Evolutionary conservation across 495 filamentous ascomycete species (phyloP).

Genomic region (Penicillium paradoxum): DNA sequence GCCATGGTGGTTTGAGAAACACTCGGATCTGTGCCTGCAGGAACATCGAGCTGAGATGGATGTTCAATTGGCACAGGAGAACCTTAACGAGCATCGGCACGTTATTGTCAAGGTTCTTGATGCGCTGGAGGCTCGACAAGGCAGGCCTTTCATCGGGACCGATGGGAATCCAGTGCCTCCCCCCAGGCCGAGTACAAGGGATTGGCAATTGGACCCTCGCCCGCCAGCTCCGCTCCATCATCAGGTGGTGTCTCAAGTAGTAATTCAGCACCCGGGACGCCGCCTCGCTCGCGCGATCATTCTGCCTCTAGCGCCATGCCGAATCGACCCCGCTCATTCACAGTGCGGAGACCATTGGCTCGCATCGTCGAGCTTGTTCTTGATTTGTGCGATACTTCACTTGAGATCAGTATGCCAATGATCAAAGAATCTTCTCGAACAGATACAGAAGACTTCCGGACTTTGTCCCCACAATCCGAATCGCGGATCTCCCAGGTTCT

Average conservation of each 20-base stretch:
- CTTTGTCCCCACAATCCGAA: constrained; percentile 92
- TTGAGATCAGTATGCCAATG: constrained; percentile 89
- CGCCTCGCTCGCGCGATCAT: constrained; percentile 72
- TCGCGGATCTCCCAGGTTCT: constrained; percentile 86
- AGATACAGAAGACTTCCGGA: constrained; percentile 70
- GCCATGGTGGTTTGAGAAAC: constrained; percentile 99
- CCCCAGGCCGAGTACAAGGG: constrained; percentile 86
- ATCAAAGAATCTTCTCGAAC: constrained; percentile 70
- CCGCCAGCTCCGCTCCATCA: constrained; percentile 44
- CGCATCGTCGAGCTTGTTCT: constrained; percentile 91
- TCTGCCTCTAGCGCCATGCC: constrained; percentile 70
- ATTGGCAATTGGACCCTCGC: constrained; percentile 72
- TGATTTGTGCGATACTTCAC: constrained; percentile 90
- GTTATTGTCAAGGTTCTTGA: constrained; percentile 95
- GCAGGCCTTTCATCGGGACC: constrained; percentile 54
- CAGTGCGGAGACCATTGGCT: constrained; percentile 78
- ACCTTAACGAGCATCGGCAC: constrained; percentile 86
- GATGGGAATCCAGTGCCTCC: constrained; percentile 47
- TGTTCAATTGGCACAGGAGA: constrained; percentile 91
- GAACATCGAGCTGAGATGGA: constrained; percentile 97
- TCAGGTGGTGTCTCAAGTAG: constrained; percentile 58
- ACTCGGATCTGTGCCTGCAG: constrained; percentile 91
- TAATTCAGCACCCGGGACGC: constrained; percentile 65
- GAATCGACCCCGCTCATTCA: constrained; percentile 73
- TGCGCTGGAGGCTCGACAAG: constrained; percentile 76